phyloP scores from a whole-genome alignment of 257 asterid species.

The Penstemon davidsonii region DNA sequence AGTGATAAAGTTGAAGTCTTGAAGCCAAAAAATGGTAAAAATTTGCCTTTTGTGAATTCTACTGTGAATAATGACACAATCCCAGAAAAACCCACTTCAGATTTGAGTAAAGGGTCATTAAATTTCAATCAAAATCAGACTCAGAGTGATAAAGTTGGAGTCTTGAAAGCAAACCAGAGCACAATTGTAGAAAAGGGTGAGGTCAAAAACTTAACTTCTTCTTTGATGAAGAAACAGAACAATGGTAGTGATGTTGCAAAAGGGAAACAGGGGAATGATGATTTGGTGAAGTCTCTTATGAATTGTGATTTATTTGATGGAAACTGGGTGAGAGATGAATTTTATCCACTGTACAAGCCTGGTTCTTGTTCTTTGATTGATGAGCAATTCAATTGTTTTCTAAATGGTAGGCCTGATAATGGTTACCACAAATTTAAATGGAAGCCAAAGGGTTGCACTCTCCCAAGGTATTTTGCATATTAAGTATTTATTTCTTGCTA shows the following conservation, averaged over 20 bases:
- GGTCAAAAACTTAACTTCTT: conserved; percentile 47
- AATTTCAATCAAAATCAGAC: conserved; percentile 31
- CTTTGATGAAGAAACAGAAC: conserved; percentile 44
- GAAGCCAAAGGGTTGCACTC: conserved; percentile 81
- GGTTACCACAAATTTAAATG: conserved; percentile 62
- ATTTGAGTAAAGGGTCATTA: conserved; percentile 23
- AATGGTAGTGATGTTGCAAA: conserved; percentile 26
- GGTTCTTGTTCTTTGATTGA: conserved; percentile 94
- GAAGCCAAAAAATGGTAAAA: conserved; percentile 26
- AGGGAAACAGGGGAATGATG: conserved; percentile 36
- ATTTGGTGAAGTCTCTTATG: conserved; percentile 51
- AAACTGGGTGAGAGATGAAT: conserved; percentile 80
- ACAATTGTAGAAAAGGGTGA: conserved; percentile 38
- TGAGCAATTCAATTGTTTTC: conserved; percentile 80
- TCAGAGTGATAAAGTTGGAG: conserved; percentile 26
- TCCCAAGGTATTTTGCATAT: conserved; percentile 61
- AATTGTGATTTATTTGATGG: conserved; percentile 80
- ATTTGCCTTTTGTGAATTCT: conserved; percentile 26
- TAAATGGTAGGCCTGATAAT: conserved; percentile 77
- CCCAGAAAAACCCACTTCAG: conserved; percentile 29
- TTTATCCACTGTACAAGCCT: conserved; percentile 81
- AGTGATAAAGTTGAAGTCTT: conserved; percentile 28
- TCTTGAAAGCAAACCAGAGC: conserved; percentile 35
- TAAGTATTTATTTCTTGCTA: no score
- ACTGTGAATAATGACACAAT: conserved; percentile 6